phyloP scores from a whole-genome alignment of 345 rosid species.

The Eucalyptus dawsonii region DNA sequence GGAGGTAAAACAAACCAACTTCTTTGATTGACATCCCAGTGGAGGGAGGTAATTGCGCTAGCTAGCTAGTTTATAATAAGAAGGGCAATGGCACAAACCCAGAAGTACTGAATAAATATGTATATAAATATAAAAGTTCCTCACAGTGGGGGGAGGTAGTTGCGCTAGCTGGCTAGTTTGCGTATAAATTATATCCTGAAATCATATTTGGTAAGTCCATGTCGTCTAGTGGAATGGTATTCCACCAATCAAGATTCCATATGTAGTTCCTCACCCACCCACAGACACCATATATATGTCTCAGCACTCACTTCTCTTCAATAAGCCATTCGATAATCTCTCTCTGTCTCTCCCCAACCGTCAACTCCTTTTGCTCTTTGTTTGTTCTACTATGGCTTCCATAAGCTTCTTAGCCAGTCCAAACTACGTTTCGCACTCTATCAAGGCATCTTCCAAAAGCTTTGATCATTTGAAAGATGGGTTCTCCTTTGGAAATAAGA shows the following conservation, averaged over 20 bases:
- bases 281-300: background rate
- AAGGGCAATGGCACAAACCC: background rate
- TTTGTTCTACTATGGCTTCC: conserved; percentile 27
- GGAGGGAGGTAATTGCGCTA: background rate
- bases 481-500: background rate
- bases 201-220: background rate
- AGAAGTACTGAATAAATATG: background rate
- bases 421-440: conserved; percentile 1
- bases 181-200: background rate
- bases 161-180: background rate
- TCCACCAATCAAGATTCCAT: conserved; percentile 27
- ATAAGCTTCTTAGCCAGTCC: conserved; percentile 2
- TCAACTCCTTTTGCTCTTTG: background rate
- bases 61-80: background rate
- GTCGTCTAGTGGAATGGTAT: conserved; percentile 33
- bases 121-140: background rate
- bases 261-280: background rate
- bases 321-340: background rate
- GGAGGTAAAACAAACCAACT: background rate
- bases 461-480: background rate
- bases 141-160: too few species aligned
- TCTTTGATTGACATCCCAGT: background rate
- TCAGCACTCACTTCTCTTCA: background rate
- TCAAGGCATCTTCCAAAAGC: conserved; percentile 3
- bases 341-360: background rate